Base-by-base conservation (phyloP, 2,329 filamentous ascomycete genomes). In the Fusarium pseudocircinatum region DNA sequence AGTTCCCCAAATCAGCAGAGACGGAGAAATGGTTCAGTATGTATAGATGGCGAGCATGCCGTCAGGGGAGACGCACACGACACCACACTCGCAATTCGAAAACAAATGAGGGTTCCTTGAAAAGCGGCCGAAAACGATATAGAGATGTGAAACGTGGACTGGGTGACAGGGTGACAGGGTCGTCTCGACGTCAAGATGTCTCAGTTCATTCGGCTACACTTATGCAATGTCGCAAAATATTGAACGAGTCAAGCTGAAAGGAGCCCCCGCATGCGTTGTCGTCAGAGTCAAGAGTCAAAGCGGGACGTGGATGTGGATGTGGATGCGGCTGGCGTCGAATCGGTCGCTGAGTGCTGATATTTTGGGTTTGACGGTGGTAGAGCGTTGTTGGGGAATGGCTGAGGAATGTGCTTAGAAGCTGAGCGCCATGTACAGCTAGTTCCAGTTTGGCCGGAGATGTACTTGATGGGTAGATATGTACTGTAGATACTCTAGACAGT, bases 121-220 rank as follows among this genome's bases (percentile, higher is more conserved):
- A 44, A 56, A 49, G 54, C 54, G 32, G 50, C 54, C 58, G 60
- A 52, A 53, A 56, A 57, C 53, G 46, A 68, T 59, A 69, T 42
- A 39, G 42, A 42, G 56, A 64, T 47, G 62, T 39, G 53, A 69
- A 54, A 56, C 60, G 64, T 54, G 53, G 64, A 66, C 64, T 60
- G 56, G 56, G 58, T 53, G 43, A 53, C 40, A 69, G 32, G 69
- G 56, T 56, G 43, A 53, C 40, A 69, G 32, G 69, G 44, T 62
- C 65, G 59, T 46, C 42, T 70, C 72, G 73, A 75, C 70, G 75
- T 77, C 75, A 76, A 69, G 59, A 69, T 77, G 74, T 76, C 70
- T 78, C 67, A 71, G 70, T 60, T 37, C 60, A 53, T 65, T 42
- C 68, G 64, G 62, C 60, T 70, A 73, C 64, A 50, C 47, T 34